A percentile compares a stretch with the other conserved stretches of the same genome.
These are phyloP conservation scores for Royoungia palumana DNA, from an alignment of 768 basidiomycete species.

Conservation along the genomic window DNA sequence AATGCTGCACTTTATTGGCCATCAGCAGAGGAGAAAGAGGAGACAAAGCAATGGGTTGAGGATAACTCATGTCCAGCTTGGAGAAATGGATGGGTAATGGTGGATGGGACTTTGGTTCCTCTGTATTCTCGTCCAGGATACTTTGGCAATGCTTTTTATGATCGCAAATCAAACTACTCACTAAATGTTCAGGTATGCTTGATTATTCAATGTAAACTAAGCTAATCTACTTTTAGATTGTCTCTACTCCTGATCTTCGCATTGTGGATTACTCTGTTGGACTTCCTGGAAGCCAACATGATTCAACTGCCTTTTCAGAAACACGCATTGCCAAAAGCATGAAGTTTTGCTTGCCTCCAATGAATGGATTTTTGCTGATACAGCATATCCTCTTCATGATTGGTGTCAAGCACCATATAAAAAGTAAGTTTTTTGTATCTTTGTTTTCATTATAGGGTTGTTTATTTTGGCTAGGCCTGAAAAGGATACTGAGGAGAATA, in stretches of 20 bases:
- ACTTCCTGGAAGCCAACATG: conserved; percentile 32
- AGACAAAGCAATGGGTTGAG: conserved; percentile 40
- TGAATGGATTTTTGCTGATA: conserved; percentile 40
- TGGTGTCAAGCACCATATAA: conserved; percentile 34
- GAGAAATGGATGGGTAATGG: conserved; percentile 37
- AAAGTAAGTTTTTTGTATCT: conserved; percentile 5
- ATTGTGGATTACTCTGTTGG: conserved; percentile 34
- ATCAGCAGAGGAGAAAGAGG: conserved; percentile 22
- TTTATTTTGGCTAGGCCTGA: conserved; percentile 4
- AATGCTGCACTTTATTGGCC: background rate
- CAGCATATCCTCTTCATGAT: conserved; percentile 34
- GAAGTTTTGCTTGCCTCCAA: background rate
- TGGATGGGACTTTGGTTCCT: conserved; percentile 41
- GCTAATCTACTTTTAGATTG: conserved; percentile 5
- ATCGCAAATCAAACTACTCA: background rate
- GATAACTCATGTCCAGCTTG: conserved; percentile 32
- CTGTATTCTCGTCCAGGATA: conserved; percentile 30
- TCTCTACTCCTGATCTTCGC: conserved; percentile 7
- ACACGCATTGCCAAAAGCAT: conserved; percentile 17
- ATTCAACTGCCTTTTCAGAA: conserved; percentile 31
- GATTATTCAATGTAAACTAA: background rate
- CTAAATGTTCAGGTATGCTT: conserved; percentile 6
- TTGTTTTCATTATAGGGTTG: background rate
- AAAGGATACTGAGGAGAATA: background rate
- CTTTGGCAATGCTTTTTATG: conserved; percentile 37